Base-by-base conservation (phyloP, 768 basidiomycete genomes). In the Suillus fuscotomentosus region DNA sequence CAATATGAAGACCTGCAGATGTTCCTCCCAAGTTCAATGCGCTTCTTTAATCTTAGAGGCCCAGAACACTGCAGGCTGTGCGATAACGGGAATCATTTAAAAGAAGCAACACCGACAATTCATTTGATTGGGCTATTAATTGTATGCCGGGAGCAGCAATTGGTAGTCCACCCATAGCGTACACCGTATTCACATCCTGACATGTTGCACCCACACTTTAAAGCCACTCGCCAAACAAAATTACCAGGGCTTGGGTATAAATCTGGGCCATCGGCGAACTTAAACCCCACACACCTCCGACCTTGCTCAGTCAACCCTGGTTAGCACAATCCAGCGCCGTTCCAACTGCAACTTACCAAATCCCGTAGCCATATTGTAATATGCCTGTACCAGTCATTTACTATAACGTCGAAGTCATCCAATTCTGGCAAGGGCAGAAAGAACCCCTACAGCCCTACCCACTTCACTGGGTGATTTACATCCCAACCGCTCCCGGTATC, bases 381-480 rank as follows among this genome's bases (percentile, higher is more conserved):
- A 65, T 73, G 27, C 66, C 50, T 17, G 70, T 71, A 17, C 72
- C 72, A 0, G 34, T 65, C 0, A 67, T 67, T 0, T 66, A 59
- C 62, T 68, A 69, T 66, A 64, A 70, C 2, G 65, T 77, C 65
- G 72, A 72, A 22, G 64, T 75, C 50, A 65, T 59, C 60, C 75
- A 77, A 38, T 77, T 75, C 63, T 75, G 70, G 71, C 76, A 68
- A 36, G 62, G 39, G 31, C 66, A 38, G 24, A 17, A 24, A 39
- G 38, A 24, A 9, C 63, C 36, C 14, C 65, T 66, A 0, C 65
- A 62, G 0, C 66, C 67, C 41, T 47, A 31, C 11, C 69, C 72
- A 20, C 67, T 72, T 5, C 73, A 75, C 63, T 75, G 74, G 74
- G 73, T 70, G 51, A 67, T 75, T 57, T 70, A 75, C n/a, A 60